phyloP scores from a whole-genome alignment of 164 flowering plant species.

The Vitis rupestris region DNA sequence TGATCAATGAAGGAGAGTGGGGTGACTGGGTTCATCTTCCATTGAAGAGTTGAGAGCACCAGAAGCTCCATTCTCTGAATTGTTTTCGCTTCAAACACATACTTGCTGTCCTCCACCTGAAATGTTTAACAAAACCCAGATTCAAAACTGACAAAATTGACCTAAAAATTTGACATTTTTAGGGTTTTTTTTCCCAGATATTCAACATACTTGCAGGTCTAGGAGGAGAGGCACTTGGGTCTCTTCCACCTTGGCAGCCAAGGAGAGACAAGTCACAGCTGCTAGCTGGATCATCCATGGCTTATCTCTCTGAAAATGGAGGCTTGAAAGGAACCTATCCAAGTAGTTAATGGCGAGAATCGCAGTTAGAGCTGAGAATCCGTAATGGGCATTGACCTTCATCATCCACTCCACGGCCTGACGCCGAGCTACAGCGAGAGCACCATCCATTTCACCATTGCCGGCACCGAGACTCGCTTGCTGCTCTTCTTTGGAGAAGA shows the following conservation, averaged over 20 bases:
- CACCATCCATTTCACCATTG: slow-evolving; percentile 4
- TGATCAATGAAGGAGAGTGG: slow-evolving; percentile 63
- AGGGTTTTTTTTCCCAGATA: too few relatives aligned
- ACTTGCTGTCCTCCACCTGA: slow-evolving; percentile 47
- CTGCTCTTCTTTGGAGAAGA: slow-evolving; percentile 39
- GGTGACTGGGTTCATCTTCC: slow-evolving; percentile 76
- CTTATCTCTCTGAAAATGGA: slow-evolving; percentile 36
- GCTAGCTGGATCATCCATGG: slow-evolving; percentile 70
- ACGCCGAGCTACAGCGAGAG: slow-evolving; percentile 18
- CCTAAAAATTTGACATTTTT: not conserved
- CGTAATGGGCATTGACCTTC: slow-evolving; percentile 35
- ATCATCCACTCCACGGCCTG: slow-evolving; percentile 62
- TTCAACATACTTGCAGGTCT: slow-evolving; percentile 54
- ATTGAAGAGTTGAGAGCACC: slow-evolving; percentile 60
- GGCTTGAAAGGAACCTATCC: slow-evolving; percentile 45
- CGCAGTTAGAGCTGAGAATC: slow-evolving; percentile 47
- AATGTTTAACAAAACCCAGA: slow-evolving; percentile 1
- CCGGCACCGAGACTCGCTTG: not conserved
- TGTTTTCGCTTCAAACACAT: slow-evolving; percentile 54
- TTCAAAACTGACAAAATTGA: not conserved
- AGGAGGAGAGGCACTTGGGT: slow-evolving; percentile 60
- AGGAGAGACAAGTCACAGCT: slow-evolving; percentile 65
- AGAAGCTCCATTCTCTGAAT: slow-evolving; percentile 78
- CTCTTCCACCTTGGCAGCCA: slow-evolving; percentile 76
- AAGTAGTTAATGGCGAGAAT: slow-evolving; percentile 48